A percentile compares a stretch with the other conserved stretches of the same genome.
phyloP scores from a whole-genome alignment of 192 early-diverging fungal species.

The Dispira simplex region DNA sequence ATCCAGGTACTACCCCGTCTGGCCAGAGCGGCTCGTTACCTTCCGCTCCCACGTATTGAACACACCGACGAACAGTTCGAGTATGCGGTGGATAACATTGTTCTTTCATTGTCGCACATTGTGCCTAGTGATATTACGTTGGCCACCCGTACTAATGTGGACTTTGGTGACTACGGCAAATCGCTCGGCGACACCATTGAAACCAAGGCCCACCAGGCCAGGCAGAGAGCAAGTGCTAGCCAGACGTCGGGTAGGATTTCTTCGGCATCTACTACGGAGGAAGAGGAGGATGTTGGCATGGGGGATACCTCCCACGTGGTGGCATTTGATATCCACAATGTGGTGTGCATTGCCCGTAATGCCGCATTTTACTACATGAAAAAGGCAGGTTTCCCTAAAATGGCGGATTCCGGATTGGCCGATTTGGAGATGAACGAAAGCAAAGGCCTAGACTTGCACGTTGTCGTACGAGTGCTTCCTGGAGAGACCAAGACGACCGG shows the following conservation, averaged over 20 bases:
- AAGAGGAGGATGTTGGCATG: background rate
- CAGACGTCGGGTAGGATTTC: background rate
- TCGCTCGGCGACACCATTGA: conserved; percentile 12
- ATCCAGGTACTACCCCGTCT: conserved; percentile 24
- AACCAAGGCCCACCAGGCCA: conserved; percentile 10
- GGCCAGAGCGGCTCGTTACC: conserved; percentile 26
- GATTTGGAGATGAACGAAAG: conserved; percentile 25
- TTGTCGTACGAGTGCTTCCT: conserved; percentile 9
- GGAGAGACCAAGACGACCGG: conserved; percentile 10
- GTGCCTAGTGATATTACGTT: conserved; percentile 18
- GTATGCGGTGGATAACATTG: conserved; percentile 21
- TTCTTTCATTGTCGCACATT: conserved; percentile 19
- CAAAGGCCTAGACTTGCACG: conserved; percentile 16
- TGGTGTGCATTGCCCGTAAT: conserved; percentile 21
- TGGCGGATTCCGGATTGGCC: conserved; percentile 30
- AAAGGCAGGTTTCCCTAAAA: conserved; percentile 32
- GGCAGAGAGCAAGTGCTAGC: background rate
- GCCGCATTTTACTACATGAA: conserved; percentile 35
- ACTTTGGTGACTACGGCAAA: conserved; percentile 15
- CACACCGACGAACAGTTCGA: conserved; percentile 20
- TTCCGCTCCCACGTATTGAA: conserved; percentile 33
- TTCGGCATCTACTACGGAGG: background rate
- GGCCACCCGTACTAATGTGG: conserved; percentile 16
- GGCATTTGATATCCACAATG: conserved; percentile 15
- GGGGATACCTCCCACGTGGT: background rate